Base-by-base conservation (phyloP, 345 rosid genomes). In the Moricandia arvensis region DNA sequence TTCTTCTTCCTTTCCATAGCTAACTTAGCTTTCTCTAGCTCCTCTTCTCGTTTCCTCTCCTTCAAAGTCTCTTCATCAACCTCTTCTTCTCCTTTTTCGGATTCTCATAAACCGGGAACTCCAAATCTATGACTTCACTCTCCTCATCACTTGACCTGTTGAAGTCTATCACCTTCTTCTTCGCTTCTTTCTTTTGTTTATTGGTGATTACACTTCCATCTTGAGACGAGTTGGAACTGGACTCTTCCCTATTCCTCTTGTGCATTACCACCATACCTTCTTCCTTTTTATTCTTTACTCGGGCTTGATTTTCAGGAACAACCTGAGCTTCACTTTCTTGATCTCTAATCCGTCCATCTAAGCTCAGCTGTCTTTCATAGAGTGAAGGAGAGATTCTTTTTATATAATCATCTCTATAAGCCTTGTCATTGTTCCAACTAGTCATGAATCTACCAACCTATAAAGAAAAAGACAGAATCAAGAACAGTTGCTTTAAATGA, bases 1-100 rank as follows among this genome's bases (percentile, higher is more conserved):
- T 87, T 95, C 86, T 81, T 93, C 90, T 95, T 95, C 83, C 97
- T 89, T 79, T 95, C 99, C 87, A 85, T 78, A 4, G 96, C 98
- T 80, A 82, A 90, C 85, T 83, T 90, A 59, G 93, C 89, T 82
- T 93, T 93, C 54, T 83, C 97, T 12, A 89, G 67, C 82, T 95
- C 93, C 85, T 89, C 96, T 64, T 86, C 97, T 78, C 97, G 85
- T 79, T 81, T 88, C 80, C 84, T 86, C 86, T 90, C 93, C 87
- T 86, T 95, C 86, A 89, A 72, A 80, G 92, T 93, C 67, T 80
- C 89, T 67, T 73, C 81, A 80, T 88, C 97, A 24, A 86, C 82
- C 64, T 84, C 86, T 76, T 82, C 77, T 51, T 66, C 81, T 62
- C 78, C 73, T 85, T 84, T 64, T 72, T 71, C 61, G 63, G 76